These are phyloP conservation scores for Ettlia oleoabundans DNA, from an alignment of 139 green algal genomes.

Conservation along the genomic window DNA sequence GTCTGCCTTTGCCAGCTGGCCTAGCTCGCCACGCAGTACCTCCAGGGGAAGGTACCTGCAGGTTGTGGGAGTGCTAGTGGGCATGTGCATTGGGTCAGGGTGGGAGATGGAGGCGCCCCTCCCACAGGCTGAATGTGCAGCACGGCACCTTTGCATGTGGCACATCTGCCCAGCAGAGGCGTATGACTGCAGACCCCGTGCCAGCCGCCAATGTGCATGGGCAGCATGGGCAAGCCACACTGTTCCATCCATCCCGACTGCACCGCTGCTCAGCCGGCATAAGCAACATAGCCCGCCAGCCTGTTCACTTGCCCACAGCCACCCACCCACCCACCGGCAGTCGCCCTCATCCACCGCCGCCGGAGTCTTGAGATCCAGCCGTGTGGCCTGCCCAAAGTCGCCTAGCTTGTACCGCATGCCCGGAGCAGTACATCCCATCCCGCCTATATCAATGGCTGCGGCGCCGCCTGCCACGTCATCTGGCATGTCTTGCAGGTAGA, in stretches of 20 bases:
- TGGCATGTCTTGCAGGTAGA: conserved; percentile 57
- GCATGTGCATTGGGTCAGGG: no score
- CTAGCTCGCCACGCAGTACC: conserved; percentile 73
- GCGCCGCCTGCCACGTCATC: not conserved
- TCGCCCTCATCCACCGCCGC: conserved; percentile 74
- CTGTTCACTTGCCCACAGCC: not conserved
- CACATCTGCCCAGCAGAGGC: no score
- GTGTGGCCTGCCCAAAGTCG: conserved; percentile 89
- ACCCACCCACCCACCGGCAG: conserved; percentile 51
- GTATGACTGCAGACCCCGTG: no score
- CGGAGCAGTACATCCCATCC: not conserved
- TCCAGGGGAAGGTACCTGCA: conserved; percentile 87
- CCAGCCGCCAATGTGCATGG: no score
- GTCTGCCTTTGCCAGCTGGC: conserved; percentile 82
- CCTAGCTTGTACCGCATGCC: conserved; percentile 82
- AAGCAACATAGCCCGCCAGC: no score
- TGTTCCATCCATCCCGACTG: no score
- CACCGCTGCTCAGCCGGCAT: no score
- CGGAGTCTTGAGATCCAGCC: conserved; percentile 24
- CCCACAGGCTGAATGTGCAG: no score
- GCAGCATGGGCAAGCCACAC: no score
- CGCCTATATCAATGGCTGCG: not conserved
- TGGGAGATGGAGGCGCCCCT: no score
- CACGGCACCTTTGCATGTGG: no score
- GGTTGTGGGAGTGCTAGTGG: not conserved